Percentiles rank a stretch among this genome's conserved stretches.
Evolutionary conservation across 78 protist genomes (phyloP).

Genomic region (Dictyostelium firmibasis): DNA sequence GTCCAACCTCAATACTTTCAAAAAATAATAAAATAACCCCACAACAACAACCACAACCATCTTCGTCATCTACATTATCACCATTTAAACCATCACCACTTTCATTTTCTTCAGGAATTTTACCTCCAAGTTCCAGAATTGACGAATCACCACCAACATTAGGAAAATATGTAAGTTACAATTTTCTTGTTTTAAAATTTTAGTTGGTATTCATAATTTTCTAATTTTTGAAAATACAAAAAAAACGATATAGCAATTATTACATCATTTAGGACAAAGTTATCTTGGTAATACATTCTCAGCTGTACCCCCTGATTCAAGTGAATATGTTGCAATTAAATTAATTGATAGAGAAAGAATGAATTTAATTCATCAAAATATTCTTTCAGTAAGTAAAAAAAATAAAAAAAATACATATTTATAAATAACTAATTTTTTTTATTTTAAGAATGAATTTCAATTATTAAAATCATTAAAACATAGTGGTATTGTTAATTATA

Average conservation of each 20-base stretch:
- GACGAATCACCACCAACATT: constrained; percentile 36
- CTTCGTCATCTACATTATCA: neutral
- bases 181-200: neutral
- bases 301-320: constrained; percentile 57
- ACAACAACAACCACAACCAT: neutral
- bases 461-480: constrained; percentile 36
- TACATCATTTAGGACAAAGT: constrained; percentile 70
- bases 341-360: constrained; percentile 34
- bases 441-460: constrained; percentile 45
- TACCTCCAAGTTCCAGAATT: neutral
- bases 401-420: too few relatives aligned
- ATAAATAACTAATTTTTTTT: neutral
- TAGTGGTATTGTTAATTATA: constrained; percentile 37
- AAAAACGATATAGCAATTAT: constrained; percentile 27
- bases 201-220: neutral
- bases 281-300: constrained; percentile 69
- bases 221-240: neutral
- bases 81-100: constrained; percentile 21
- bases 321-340: constrained; percentile 59
- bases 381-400: neutral
- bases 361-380: neutral
- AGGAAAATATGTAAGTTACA: constrained; percentile 61
- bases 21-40: neutral
- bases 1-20: neutral
- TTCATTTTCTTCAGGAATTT: neutral